These are phyloP conservation scores for Saturnispora silvae DNA, from an alignment of 805 yeast genomes.

Conservation along the genomic window DNA sequence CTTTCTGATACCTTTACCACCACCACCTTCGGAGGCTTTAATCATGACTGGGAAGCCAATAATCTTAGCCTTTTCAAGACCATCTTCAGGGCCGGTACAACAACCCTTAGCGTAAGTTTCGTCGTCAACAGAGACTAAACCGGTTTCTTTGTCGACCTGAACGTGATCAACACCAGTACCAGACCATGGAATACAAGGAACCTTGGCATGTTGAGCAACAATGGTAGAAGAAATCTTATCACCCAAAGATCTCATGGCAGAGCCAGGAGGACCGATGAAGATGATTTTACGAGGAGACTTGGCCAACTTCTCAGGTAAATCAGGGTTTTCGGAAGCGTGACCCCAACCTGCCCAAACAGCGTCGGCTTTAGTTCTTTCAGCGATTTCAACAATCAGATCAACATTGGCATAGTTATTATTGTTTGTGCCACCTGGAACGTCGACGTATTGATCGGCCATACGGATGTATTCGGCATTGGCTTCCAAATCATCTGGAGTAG, in stretches of 20 bases:
- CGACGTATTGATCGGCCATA: constrained; percentile 98
- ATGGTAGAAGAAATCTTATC: constrained; percentile 96
- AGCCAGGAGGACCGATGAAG: constrained; percentile 98
- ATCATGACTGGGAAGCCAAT: constrained; percentile 99
- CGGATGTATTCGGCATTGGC: constrained; percentile 97
- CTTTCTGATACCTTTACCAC: constrained; percentile 99
- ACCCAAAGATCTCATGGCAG: constrained; percentile 99
- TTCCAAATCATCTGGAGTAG: constrained; percentile 96
- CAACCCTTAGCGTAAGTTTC: constrained; percentile 83
- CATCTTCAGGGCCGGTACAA: constrained; percentile 78
- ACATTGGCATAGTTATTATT: constrained; percentile 98
- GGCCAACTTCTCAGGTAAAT: constrained; percentile 86
- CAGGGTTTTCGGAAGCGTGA: constrained; percentile 98
- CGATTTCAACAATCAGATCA: constrained; percentile 91
- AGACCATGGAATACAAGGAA: constrained; percentile 99
- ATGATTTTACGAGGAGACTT: constrained; percentile 83
- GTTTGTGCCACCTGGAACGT: constrained; percentile 98
- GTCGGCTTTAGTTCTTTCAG: constrained; percentile 92
- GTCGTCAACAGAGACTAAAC: constrained; percentile 82
- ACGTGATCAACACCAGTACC: constrained; percentile 95
- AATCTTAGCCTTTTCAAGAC: constrained; percentile 68
- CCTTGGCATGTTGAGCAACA: constrained; percentile 97
- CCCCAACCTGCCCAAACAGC: constrained; percentile 99
- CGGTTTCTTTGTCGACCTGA: constrained; percentile 50
- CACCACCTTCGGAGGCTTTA: constrained; percentile 99